phyloP scores from a whole-genome alignment of 331 rosid genomes.

The Erythrophleum ivorense region DNA sequence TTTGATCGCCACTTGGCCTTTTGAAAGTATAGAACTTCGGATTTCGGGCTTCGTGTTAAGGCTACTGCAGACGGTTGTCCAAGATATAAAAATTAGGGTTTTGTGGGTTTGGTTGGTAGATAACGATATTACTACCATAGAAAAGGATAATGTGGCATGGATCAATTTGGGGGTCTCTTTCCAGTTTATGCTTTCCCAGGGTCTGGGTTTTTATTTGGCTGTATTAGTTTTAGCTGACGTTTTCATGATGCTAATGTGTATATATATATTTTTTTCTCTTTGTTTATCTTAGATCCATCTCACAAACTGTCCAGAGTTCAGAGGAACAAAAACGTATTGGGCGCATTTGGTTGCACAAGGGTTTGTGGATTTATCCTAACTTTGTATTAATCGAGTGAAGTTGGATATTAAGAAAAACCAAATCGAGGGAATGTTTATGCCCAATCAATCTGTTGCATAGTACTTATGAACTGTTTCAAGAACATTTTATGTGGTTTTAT shows the following conservation, averaged over 20 bases:
- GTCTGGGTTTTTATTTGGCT: not conserved
- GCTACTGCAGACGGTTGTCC: slow-evolving; percentile 12
- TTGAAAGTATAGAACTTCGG: not conserved
- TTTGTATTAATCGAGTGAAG: slow-evolving; percentile 27
- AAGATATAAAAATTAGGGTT: slow-evolving; percentile 48
- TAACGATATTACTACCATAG: not conserved
- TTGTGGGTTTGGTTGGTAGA: slow-evolving; percentile 13
- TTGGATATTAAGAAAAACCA: slow-evolving; percentile 9
- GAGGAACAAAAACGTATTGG: slow-evolving; percentile 39
- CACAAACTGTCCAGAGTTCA: slow-evolving; percentile 44
- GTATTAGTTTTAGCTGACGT: slow-evolving; percentile 24
- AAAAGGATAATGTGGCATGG: not conserved
- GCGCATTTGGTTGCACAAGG: slow-evolving; percentile 38
- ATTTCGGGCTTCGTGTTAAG: not conserved
- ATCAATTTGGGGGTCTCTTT: slow-evolving; percentile 19
- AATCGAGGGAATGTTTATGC: slow-evolving; percentile 18
- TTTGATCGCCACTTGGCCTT: slow-evolving; percentile 12
- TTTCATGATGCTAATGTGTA: slow-evolving; percentile 42
- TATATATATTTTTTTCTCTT: slow-evolving; percentile 5
- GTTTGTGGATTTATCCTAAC: slow-evolving; percentile 38
- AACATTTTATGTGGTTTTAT: slow-evolving; percentile 35
- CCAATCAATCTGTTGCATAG: slow-evolving; percentile 25
- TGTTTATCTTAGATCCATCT: slow-evolving; percentile 48
- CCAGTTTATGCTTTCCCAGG: not conserved
- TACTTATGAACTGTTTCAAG: slow-evolving; percentile 27